A percentile compares a stretch with the other conserved stretches of the same genome.
These are phyloP conservation scores for Pogostemon cablin DNA, from an alignment of 257 asterid species.

Conservation along the genomic window DNA sequence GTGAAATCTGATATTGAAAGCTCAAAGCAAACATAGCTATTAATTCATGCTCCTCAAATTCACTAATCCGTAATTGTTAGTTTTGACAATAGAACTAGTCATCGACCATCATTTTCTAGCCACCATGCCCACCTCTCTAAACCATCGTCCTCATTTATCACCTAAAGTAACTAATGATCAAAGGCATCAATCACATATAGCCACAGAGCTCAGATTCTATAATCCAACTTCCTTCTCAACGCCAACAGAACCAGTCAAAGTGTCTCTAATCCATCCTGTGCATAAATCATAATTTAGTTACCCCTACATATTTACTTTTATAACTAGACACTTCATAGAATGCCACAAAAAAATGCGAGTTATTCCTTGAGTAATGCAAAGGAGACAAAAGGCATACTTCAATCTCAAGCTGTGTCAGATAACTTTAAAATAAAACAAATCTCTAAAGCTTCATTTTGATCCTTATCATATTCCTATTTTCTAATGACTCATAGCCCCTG, in stretches of 20 bases:
- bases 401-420: background rate
- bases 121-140: too few species aligned
- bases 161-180: too few species aligned
- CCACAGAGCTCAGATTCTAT: background rate
- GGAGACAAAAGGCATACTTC: background rate
- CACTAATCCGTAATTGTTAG: too few species aligned
- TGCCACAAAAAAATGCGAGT: background rate
- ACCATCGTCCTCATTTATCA: too few species aligned
- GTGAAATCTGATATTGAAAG: too few species aligned
- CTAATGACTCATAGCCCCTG: background rate
- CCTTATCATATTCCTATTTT: background rate
- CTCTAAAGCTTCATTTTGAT: background rate
- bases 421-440: background rate
- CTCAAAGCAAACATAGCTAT: too few species aligned
- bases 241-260: slow-evolving; percentile 10
- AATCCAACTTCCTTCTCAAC: background rate
- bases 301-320: slow-evolving; percentile 7
- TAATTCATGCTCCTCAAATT: background rate
- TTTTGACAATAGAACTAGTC: too few species aligned
- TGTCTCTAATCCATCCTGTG: background rate
- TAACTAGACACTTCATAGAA: background rate
- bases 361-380: background rate
- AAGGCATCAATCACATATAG: too few species aligned
- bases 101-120: too few species aligned
- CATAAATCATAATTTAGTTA: slow-evolving; percentile 14